Base-by-base conservation (phyloP, 2,329 filamentous ascomycete species). In the Daldinia sp. region DNA sequence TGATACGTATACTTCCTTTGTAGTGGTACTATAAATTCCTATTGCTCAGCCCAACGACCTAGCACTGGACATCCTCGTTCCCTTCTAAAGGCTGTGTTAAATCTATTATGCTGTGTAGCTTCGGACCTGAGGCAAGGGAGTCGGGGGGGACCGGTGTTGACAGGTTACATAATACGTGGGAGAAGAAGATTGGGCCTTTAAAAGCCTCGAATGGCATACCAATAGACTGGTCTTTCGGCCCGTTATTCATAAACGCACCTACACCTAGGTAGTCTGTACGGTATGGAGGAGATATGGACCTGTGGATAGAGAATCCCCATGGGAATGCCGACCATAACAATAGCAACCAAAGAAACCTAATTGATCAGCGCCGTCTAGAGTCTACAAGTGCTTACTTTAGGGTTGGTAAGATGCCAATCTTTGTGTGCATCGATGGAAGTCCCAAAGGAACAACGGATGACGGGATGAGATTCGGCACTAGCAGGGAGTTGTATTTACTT, bases 401-500 rank as follows among this genome's bases (percentile, higher is more conserved):
- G 15, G 17, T 17, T 30, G 25, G 23, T 47, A 47, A 27, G 25
- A 47, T 30, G 15, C 11, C 15, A 30, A 19, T 30, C 9, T 30
- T 29, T 30, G 27, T 17, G 27, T 30, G 25, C 25, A 48, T 30
- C 17, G 45, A 48, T 30, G 45, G 45, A 48, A 34, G 32, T 17
- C 27, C 45, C 34, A 21, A 43, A 47, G 47, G 19, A 62, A 56
- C 15, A 29, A 50, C 37, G 17, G 51, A 60, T 57, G 60, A 54
- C 41, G 55, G 52, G 48, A 50, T 45, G 25, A 53, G 50, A 50
- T 56, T 47, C 48, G 32, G 11, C 27, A 58, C 25, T 52, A 58
- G 45, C 43, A 58, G 25, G 51, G 63, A n/a, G 29, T 41, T 15
- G 50, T 32, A 56, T 56, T n/a, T 56, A 51, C 53, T 27, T 61